Conservation (phyloP, 306 rosid species). For the Cucurbita pepo region DNA sequence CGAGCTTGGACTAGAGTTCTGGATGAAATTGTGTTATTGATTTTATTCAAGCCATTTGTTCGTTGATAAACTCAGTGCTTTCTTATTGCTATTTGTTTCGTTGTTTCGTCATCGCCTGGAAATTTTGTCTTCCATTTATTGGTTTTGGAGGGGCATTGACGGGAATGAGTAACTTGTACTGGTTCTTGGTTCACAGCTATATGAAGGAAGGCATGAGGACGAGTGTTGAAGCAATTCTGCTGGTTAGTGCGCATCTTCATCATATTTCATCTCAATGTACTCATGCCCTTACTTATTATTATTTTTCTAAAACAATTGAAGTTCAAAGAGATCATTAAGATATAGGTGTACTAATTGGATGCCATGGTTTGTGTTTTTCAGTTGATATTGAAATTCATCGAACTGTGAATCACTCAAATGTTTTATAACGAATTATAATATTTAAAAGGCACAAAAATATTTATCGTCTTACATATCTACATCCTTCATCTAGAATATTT, state of each 20-base stretch:
- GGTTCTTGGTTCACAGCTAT: conserved; percentile 34
- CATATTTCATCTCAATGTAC: not conserved
- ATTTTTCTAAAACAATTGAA: not conserved
- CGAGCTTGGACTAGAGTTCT: too few species aligned
- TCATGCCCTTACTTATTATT: not conserved
- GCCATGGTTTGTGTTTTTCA: not conserved
- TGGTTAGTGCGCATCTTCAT: conserved; percentile 29
- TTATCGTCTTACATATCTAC: not conserved
- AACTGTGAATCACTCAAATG: not conserved
- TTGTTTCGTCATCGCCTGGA: not conserved
- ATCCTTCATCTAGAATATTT: not conserved
- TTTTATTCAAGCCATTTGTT: not conserved
- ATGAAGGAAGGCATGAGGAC: conserved; percentile 99
- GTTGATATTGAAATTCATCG: not conserved
- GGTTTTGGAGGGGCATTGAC: not conserved
- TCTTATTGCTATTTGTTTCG: not conserved
- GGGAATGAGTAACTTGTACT: not conserved
- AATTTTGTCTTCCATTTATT: not conserved
- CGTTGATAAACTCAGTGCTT: not conserved
- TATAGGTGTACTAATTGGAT: not conserved
- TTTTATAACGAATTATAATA: not conserved
- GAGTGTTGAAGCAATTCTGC: conserved; percentile 87
- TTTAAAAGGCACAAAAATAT: not conserved
- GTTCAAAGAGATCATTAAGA: not conserved
- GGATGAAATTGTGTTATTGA: too few species aligned